Conservation (phyloP, 2,329 filamentous ascomycete species). For the Cladophialophora carrionii region DNA sequence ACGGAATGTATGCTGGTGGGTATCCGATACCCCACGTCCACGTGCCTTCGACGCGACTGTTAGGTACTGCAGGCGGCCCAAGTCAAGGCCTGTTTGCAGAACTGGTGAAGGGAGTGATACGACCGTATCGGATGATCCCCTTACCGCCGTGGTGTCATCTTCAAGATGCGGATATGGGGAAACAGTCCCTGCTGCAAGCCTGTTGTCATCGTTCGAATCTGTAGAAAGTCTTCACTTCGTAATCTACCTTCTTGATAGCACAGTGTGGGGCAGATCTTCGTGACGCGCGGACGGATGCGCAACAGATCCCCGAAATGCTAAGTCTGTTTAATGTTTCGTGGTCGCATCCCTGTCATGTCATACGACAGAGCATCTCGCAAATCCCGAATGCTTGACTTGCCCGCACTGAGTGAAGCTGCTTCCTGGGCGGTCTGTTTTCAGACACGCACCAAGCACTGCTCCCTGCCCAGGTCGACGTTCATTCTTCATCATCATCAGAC, state of each 20-base stretch:
- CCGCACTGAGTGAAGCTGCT: too few relatives aligned
- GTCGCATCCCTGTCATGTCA: neutral
- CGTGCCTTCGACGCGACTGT: neutral
- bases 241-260: neutral
- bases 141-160: neutral
- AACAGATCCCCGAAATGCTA: neutral
- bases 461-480: too few relatives aligned
- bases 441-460: too few relatives aligned
- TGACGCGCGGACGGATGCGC: too few relatives aligned
- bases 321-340: neutral
- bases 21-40: neutral
- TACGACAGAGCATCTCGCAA: too few relatives aligned
- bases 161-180: neutral
- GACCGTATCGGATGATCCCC: neutral
- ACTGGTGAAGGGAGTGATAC: neutral
- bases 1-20: neutral
- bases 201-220: neutral
- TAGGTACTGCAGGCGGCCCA: neutral
- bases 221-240: neutral
- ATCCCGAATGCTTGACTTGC: too few relatives aligned
- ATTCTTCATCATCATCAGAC: too few relatives aligned
- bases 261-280: neutral
- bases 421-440: too few relatives aligned
- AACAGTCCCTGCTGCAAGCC: neutral
- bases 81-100: neutral